Evolutionary conservation across 441 rosid genomes (phyloP), one percentile per base, ranked within the genome.

Genomic region (Pelargonium australe): DNA sequence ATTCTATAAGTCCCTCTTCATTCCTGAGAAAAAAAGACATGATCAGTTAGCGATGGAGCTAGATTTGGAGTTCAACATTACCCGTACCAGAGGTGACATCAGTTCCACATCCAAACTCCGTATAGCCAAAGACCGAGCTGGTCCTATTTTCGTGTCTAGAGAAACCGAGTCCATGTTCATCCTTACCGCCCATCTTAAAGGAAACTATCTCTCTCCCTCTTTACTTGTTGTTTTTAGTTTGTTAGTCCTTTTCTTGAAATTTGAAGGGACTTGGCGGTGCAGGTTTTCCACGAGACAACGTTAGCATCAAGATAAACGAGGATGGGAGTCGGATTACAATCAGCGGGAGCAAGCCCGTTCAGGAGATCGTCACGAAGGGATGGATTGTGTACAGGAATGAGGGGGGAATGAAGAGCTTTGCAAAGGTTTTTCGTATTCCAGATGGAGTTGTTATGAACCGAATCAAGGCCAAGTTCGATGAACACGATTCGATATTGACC

Each of bases 21-120:
- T 47, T 67, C 57, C 65, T 47, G 66, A 57, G 7, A 34, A 45
- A 0, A n/a, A 3, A 55, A 34, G 41, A 53, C 19, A 28, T 2
- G 20, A 6, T 0, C 6, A 40, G 58, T 5, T 12, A 31, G 45
- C 0, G 14, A 91, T 91, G 97, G 96, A 91, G 87, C 76, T 93
- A 1, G 95, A 93, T 80, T 49, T 93, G 60, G 96, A 91, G 65
- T 79, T 93, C 40, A 89, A 85, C 85, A 79, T 89, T 78, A 87
- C 91, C 2, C 87, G 69, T 63, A 83, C 81, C 10, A 87, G 83
- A 77, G 92, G 88, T 20, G 90, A 88, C 69, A 70, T 74, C 51
- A 81, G 84, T 6, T 84, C 90, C 67, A 79, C 78, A 0, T 51
- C 88, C 7, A 79, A 83, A 71, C 77, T 91, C 55, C 81, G 76